Evolutionary conservation across 148 eudicot genomes (phyloP), one percentile per base, ranked within the genome.

Genomic region (Euryodendron excelsum): DNA sequence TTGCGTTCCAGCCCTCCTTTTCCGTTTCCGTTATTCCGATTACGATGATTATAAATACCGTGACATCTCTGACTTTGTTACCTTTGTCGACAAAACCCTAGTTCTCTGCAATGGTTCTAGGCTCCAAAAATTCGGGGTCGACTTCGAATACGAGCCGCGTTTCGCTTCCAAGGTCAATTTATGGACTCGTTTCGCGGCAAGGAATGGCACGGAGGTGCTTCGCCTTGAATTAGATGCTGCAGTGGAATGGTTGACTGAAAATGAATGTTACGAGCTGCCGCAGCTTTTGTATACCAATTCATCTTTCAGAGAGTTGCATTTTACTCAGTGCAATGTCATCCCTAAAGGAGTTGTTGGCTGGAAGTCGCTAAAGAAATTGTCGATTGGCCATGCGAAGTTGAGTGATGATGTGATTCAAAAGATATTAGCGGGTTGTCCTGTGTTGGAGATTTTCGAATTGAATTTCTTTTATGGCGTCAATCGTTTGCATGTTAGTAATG

Each of bases 401-500:
- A 30, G 66, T 13, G 9, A 62, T 2, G 66, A 31, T 15, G 66
- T 62, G 37, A 62, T 62, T 62, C 20, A 62, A 17, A 30, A 30
- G 34, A 62, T 62, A 30, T 62, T 62, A 4, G 23, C 21, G 6
- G 63, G 76, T 25, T 31, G 62, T 34, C 64, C 64, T 10, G 30
- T 73, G 47, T 36, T 73, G 62, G 76, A 73, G 63, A 9, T 5
- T 10, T 13, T 73, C 63, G 76, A 73, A 58, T 34, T 73, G 76
- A 53, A 33, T 55, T 1, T 11, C 13, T 33, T 53, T 20, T 17
- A 14, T 18, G 76, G 76, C 0, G 4, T 52, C 25, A 34, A 33
- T 30, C 63, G 63, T 52, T 55, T 52, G 44, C 28, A 14, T 13
- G 7, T 31, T 21, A 5, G 45, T 1, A 31, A 52, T 55, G 44